Evolutionary conservation across 1,284 basidiomycete genomes (phyloP).

Genomic region (Ustilago cynodontis): DNA sequence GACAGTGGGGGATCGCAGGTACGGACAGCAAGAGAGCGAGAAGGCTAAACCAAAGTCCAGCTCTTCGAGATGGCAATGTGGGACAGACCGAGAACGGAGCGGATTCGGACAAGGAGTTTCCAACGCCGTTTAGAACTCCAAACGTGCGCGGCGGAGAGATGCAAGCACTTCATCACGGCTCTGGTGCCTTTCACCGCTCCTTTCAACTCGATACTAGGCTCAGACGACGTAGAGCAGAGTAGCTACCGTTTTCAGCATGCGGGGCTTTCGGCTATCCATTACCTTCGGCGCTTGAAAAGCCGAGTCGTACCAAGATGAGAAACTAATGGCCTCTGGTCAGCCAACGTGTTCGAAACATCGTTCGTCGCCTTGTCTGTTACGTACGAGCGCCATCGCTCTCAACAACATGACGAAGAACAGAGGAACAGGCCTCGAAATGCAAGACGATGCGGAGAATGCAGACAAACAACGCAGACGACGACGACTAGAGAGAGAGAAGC

Average conservation of each 20-base stretch:
- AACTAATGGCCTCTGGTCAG: too few relatives aligned
- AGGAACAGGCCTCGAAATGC: too few relatives aligned
- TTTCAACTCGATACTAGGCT: neutral
- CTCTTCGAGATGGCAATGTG: conserved; percentile 1
- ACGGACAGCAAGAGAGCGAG: neutral
- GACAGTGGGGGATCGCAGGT: neutral
- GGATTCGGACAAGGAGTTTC: conserved; percentile 10
- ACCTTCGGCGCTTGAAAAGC: neutral
- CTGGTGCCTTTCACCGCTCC: neutral
- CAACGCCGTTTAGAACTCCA: conserved; percentile 15
- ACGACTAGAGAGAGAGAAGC: too few relatives aligned
- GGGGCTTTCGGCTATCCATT: neutral
- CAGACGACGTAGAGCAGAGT: neutral
- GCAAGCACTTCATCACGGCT: conserved; percentile 5
- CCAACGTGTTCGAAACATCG: too few relatives aligned
- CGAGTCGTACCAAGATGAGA: neutral
- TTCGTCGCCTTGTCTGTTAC: too few relatives aligned
- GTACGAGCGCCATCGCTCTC: too few relatives aligned
- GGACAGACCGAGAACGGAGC: conserved; percentile 17
- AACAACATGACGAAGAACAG: too few relatives aligned
- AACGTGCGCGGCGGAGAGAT: conserved; percentile 4
- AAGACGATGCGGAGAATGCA: too few relatives aligned
- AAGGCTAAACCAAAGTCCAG: neutral
- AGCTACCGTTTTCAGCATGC: neutral
- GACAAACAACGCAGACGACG: too few relatives aligned